Evolutionary conservation across 2,329 filamentous ascomycete species (phyloP).

Genomic region (Byssothecium circinans): DNA sequence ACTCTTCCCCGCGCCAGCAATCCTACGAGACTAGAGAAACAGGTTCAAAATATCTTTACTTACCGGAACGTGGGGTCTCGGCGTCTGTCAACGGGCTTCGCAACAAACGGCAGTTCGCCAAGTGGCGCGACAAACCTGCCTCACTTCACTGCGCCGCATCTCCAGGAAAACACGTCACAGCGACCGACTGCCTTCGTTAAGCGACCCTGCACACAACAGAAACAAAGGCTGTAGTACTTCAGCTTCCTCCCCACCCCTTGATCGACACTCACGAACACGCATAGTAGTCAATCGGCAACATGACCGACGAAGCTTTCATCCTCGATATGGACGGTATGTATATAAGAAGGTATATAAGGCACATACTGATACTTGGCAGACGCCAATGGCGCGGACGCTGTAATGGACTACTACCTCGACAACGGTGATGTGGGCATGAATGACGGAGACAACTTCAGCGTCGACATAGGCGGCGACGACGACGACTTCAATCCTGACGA

Average conservation of each 20-base stretch:
- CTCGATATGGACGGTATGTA: not conserved
- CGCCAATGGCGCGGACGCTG: conserved; percentile 9
- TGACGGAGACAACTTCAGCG: not conserved
- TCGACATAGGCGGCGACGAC: too few relatives aligned
- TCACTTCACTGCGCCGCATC: not conserved
- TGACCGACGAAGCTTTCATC: too few relatives aligned
- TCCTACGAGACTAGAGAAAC: too few relatives aligned
- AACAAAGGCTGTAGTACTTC: not conserved
- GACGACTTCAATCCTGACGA: conserved; percentile 8
- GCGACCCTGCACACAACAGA: not conserved
- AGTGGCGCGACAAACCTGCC: not conserved
- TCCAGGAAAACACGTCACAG: not conserved
- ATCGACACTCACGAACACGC: not conserved
- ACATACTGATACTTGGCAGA: conserved; percentile 1
- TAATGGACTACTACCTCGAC: not conserved
- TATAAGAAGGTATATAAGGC: not conserved
- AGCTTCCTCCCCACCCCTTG: not conserved
- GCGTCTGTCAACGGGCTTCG: too few relatives aligned
- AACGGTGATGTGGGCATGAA: too few relatives aligned
- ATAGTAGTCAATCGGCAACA: not conserved
- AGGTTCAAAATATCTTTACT: too few relatives aligned
- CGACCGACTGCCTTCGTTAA: not conserved
- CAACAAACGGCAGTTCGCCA: too few relatives aligned
- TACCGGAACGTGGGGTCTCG: too few relatives aligned
- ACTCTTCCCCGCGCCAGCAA: too few relatives aligned